Percentiles rank a stretch among this genome's conserved stretches.
Conservation (phyloP, 2,329 filamentous ascomycete species). For the Alternaria brassicicola region DNA sequence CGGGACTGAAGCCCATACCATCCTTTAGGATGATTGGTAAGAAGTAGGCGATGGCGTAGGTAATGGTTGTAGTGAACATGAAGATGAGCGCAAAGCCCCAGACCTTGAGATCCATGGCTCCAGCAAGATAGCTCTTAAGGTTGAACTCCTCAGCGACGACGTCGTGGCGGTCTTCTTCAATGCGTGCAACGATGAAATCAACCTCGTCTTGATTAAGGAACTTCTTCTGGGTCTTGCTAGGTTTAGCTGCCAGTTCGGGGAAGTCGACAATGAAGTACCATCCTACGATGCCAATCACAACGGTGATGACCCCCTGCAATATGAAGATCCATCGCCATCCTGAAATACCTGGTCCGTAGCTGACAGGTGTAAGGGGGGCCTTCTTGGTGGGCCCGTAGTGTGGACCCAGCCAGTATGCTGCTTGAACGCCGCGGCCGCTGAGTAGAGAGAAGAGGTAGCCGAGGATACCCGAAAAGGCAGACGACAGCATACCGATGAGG, state of each 20-base stretch:
- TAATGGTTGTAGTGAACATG: slow-evolving; percentile 34
- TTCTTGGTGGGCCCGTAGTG: slow-evolving; percentile 43
- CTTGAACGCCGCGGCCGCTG: slow-evolving; percentile 53
- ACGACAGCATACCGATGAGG: slow-evolving; percentile 34
- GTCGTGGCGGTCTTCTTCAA: slow-evolving; percentile 37
- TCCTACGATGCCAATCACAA: slow-evolving; percentile 26
- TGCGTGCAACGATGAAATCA: slow-evolving; percentile 36
- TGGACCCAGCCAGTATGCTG: slow-evolving; percentile 31
- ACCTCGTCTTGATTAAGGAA: slow-evolving; percentile 36
- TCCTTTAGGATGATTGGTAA: slow-evolving; percentile 39
- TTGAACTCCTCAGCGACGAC: slow-evolving; percentile 37
- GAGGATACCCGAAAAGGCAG: slow-evolving; percentile 35
- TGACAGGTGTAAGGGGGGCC: slow-evolving; percentile 26
- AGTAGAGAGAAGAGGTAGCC: slow-evolving; percentile 52
- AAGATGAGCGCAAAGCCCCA: slow-evolving; percentile 32
- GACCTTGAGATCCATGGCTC: slow-evolving; percentile 29
- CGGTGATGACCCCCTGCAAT: slow-evolving; percentile 30
- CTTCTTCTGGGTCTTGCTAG: slow-evolving; percentile 27
- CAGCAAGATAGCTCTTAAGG: slow-evolving; percentile 24
- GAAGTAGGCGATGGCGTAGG: slow-evolving; percentile 41
- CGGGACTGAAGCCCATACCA: slow-evolving; percentile 37
- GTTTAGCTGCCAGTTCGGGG: slow-evolving; percentile 32
- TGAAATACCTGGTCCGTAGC: slow-evolving; percentile 39
- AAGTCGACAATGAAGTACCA: slow-evolving; percentile 38
- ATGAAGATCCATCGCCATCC: slow-evolving; percentile 42